These are phyloP conservation scores for Pisolithus sp. DNA, from an alignment of 768 basidiomycete species.

Conservation along the genomic window DNA sequence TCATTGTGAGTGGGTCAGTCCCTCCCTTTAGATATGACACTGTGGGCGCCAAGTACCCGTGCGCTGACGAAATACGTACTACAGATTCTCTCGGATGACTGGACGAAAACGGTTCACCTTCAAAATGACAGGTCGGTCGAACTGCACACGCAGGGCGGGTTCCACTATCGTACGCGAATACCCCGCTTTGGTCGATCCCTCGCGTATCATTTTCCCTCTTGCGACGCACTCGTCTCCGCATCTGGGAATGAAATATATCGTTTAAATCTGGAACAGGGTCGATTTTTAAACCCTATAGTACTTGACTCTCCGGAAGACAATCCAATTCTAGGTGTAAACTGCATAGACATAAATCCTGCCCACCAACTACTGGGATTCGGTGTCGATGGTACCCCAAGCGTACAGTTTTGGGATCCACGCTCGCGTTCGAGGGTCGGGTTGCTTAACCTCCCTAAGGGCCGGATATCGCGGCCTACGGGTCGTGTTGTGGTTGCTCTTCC, in stretches of 20 bases:
- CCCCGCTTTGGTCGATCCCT: conserved; percentile 89
- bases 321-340: conserved; percentile 79
- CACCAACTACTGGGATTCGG: conserved; percentile 91
- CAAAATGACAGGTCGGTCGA: conserved; percentile 95
- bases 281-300: conserved; percentile 78
- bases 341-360: conserved; percentile 86
- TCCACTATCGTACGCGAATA: conserved; percentile 90
- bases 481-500: conserved; percentile 24
- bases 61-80: background rate
- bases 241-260: conserved; percentile 87
- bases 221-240: conserved; percentile 81
- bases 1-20: conserved; percentile 73
- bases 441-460: conserved; percentile 51
- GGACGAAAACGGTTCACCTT: conserved; percentile 97
- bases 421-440: conserved; percentile 71
- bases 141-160: conserved; percentile 88
- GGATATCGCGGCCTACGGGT: conserved; percentile 40
- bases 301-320: conserved; percentile 46
- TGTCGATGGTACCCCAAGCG: conserved; percentile 76
- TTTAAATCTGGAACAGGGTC: conserved; percentile 91
- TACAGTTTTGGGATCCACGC: conserved; percentile 96
- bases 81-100: conserved; percentile 93
- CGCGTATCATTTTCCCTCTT: conserved; percentile 91
- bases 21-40: background rate
- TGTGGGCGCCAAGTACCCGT: background rate